Evolutionary conservation across 441 rosid genomes (phyloP), one percentile per base, ranked within the genome.

Genomic region (Gossypium gossypioides): DNA sequence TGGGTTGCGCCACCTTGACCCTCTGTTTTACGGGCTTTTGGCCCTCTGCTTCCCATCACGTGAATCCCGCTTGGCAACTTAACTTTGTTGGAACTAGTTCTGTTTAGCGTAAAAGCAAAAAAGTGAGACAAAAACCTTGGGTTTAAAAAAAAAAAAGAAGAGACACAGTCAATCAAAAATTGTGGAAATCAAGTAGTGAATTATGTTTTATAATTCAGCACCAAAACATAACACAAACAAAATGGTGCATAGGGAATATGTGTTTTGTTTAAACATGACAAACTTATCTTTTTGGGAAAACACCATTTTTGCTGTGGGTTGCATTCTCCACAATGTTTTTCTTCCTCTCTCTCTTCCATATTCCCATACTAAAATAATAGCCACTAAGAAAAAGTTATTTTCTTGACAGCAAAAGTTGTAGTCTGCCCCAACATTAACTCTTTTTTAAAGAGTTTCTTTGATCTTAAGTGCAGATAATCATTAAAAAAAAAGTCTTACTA

Each of bases 191-290:
- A 25, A 25, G 9, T 56, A 22, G 7, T 24, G 15, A 44, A 19
- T 22, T 44, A 22, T 44, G 27, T 46, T 46, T 66, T 24, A 66
- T 46, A 0, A 24, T 48, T 66, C 57, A 25, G 7, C 71, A 69
- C 74, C 29, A 25, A 69, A 50, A 51, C 74, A 54, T 27, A 18
- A 55, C 34, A 61, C 19, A 57, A 71, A 71, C 60, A 46, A 57
- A 42, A 50, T 6, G 4, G 15, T 71, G 50, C 34, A 32, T 46
- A 29, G 61, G 55, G 67, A 71, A 67, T 1, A 61, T 18, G 42
- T 18, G 37, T 55, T 55, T 25, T 44, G 67, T 19, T 69, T 9
- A 25, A 25, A 7, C 57, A n/a, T 15, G 71, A 66, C 42, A 66
- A 66, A 48, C 22, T 15, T 48, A 25, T 66, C 57, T 25, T 48